phyloP scores from a whole-genome alignment of 179 eudicot species.

The Silene noctiflora region DNA sequence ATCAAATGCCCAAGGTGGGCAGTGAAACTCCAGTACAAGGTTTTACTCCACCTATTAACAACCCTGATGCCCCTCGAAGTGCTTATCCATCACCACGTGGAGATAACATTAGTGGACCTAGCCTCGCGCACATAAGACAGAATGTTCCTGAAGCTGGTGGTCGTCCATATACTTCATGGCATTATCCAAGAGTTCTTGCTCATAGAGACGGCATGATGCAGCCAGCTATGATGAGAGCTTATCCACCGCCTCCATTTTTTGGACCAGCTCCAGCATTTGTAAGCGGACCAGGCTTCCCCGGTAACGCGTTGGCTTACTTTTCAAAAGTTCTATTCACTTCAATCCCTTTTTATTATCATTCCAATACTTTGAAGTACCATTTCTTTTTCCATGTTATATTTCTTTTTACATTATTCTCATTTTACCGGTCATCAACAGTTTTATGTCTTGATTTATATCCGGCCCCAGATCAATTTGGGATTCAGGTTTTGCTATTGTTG shows the following conservation, averaged over 20 bases:
- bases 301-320: slow-evolving; percentile 33
- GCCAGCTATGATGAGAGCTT: slow-evolving; percentile 56
- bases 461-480: too few relatives aligned
- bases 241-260: slow-evolving; percentile 49
- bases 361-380: not conserved
- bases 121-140: slow-evolving; percentile 41
- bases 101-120: slow-evolving; percentile 37
- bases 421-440: too few relatives aligned
- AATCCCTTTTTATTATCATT: too few relatives aligned
- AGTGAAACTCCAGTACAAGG: slow-evolving; percentile 45
- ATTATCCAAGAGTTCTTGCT: slow-evolving; percentile 46
- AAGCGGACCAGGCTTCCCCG: slow-evolving; percentile 62
- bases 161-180: slow-evolving; percentile 41
- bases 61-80: slow-evolving; percentile 36
- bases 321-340: not conserved
- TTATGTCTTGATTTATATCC: too few relatives aligned
- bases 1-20: slow-evolving; percentile 42
- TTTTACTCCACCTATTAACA: slow-evolving; percentile 42
- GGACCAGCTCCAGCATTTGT: slow-evolving; percentile 57
- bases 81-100: slow-evolving; percentile 42
- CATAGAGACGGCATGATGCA: slow-evolving; percentile 50
- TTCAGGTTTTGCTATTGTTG: too few relatives aligned
- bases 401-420: too few relatives aligned
- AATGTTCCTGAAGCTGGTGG: slow-evolving; percentile 50
- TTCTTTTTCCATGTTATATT: too few relatives aligned